phyloP scores from a whole-genome alignment of 148 eudicot genomes.

The Chenopodium berlandieri region DNA sequence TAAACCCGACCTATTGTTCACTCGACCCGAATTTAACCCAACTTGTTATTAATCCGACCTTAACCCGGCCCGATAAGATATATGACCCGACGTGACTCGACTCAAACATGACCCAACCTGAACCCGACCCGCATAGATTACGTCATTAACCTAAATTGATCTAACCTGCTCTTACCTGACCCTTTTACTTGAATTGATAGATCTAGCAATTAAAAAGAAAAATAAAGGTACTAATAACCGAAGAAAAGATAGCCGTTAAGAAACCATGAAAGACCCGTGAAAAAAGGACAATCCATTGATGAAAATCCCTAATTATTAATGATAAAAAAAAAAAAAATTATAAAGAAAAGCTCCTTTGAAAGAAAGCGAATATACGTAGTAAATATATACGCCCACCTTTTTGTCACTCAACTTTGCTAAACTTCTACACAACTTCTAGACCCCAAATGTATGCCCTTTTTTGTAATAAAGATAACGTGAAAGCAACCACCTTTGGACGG shows the following conservation, averaged over 20 bases:
- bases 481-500: slow-evolving; percentile 4
- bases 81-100: no score
- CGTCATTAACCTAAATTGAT: no score
- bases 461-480: not conserved
- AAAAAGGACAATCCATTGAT: slow-evolving; percentile 11
- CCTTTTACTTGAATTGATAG: no score
- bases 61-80: no score
- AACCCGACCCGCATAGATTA: no score
- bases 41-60: no score
- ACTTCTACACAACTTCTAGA: slow-evolving; percentile 21
- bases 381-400: slow-evolving; percentile 5
- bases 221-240: no score
- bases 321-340: not conserved
- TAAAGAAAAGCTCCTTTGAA: slow-evolving; percentile 19
- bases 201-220: no score
- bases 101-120: no score
- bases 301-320: not conserved
- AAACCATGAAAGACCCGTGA: slow-evolving; percentile 1
- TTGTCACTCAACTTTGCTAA: slow-evolving; percentile 23
- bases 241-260: not conserved
- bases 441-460: slow-evolving; percentile 10
- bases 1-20: no score
- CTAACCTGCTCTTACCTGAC: no score
- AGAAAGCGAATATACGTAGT: not conserved
- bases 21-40: no score